Base-by-base conservation (phyloP, 2,329 filamentous ascomycete species). In the Penicillium sp. region DNA sequence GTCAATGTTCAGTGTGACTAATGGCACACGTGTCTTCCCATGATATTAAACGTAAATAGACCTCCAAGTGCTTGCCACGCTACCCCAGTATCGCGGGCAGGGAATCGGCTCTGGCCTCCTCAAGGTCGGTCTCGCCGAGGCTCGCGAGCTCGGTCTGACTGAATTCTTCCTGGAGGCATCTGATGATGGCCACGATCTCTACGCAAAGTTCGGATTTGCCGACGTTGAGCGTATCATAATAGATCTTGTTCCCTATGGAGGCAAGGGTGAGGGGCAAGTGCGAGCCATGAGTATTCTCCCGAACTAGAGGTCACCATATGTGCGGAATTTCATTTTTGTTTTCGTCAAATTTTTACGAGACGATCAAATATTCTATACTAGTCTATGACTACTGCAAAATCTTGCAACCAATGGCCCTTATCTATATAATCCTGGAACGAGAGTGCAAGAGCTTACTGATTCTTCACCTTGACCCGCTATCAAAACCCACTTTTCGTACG, bases 11-110 rank as follows among this genome's bases (percentile, higher is more conserved):
- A 38, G 5, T 36, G n/a, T 10, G 36, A 1, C 10, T 15, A 4
- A 6, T 4, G 6, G 26, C 26, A 3, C 4, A 9, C 26, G 26
- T 28, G 5, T 28, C 18, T 21, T 15, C 26, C 12, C 16, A 18
- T 18, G 15, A 6, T 18, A 15, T 10, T 51, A 23, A 47, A 10
- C 5, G 4, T 3, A 10, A 15, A n/a, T n/a, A 58, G 56, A 42
- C 12, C 48, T 59, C 9, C 49, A 57, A 41, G 52, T 64, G 1
- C 63, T 76, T 5, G 62, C 65, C 6, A 73, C 71, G 9, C 62
- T 70, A n/a, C 63, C 62, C 0, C 57, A 61, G 15, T 66, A 58
- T 48, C 63, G 68, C 38, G 56, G 67, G 2, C 56, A 55, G 31
- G 67, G 67, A 6, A 50, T 68, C 16, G 68, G 64, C 12, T 60